Percentiles rank a stretch among this genome's conserved stretches.
phyloP scores from a whole-genome alignment of 306 rosid genomes.

The Lathyrus sativus region DNA sequence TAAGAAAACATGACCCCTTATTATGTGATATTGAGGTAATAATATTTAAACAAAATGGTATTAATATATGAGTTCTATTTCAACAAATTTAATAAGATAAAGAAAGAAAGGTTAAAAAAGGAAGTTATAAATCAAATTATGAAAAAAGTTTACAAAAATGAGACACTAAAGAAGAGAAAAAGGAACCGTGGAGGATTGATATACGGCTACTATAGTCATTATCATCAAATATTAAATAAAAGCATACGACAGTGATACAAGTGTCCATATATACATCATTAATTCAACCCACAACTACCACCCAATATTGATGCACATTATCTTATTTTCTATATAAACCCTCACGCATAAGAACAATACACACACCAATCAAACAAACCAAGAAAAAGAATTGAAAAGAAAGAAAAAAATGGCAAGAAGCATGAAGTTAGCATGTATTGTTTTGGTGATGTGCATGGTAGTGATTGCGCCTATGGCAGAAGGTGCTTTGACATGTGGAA shows the following conservation, averaged over 20 bases:
- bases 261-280: slow-evolving; percentile 1
- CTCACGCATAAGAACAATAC: background rate
- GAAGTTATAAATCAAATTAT: too few relatives aligned
- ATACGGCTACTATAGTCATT: background rate
- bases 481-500: too few relatives aligned
- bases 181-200: too few relatives aligned
- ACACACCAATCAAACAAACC: background rate
- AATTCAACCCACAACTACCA: background rate
- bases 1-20: too few relatives aligned
- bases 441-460: slow-evolving; percentile 32
- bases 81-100: too few relatives aligned
- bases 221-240: background rate
- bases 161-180: too few relatives aligned
- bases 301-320: background rate
- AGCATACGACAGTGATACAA: background rate
- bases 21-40: too few relatives aligned
- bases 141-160: too few relatives aligned
- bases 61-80: too few relatives aligned
- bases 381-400: background rate
- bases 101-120: too few relatives aligned
- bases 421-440: slow-evolving; percentile 42
- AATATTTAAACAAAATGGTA: too few relatives aligned
- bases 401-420: slow-evolving; percentile 19
- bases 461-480: slow-evolving; percentile 36
- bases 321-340: slow-evolving; percentile 1